Conservation (phyloP, 306 rosid genomes). For the Mucuna pruriens region DNA sequence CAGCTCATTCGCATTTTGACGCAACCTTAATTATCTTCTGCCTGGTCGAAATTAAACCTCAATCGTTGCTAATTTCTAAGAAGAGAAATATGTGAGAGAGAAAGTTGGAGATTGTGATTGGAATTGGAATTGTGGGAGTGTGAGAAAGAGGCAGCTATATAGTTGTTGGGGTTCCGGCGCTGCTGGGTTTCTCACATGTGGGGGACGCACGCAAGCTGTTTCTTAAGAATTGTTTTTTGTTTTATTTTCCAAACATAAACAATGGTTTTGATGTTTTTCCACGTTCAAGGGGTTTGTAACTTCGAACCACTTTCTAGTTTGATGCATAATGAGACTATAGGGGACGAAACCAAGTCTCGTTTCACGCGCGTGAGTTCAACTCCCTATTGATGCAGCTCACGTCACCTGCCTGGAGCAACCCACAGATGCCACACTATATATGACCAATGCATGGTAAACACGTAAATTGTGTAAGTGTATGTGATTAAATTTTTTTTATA, state of each 20-base stretch:
- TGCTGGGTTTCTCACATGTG: slow-evolving; percentile 55
- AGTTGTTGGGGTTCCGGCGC: slow-evolving; percentile 43
- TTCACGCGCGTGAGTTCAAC: neutral
- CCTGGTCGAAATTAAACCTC: too few relatives aligned
- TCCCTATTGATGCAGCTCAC: neutral
- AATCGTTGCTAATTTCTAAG: neutral
- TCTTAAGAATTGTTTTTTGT: neutral
- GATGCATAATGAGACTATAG: neutral
- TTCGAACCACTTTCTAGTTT: slow-evolving; percentile 37
- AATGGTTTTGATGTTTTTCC: slow-evolving; percentile 64
- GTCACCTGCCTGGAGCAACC: neutral
- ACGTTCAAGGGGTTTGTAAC: slow-evolving; percentile 52
- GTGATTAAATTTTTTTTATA: too few relatives aligned
- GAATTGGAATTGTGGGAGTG: neutral
- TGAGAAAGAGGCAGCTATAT: slow-evolving; percentile 25
- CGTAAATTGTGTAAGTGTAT: too few relatives aligned
- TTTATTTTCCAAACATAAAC: neutral
- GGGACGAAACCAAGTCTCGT: neutral
- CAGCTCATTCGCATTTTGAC: slow-evolving; percentile 93
- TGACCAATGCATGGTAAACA: too few relatives aligned
- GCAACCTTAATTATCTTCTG: neutral
- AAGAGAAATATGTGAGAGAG: neutral
- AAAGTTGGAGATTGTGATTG: neutral
- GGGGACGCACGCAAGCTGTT: slow-evolving; percentile 52
- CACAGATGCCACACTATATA: neutral